Conservation (phyloP, 208 protist genomes). For the Polymyxa betae region DNA sequence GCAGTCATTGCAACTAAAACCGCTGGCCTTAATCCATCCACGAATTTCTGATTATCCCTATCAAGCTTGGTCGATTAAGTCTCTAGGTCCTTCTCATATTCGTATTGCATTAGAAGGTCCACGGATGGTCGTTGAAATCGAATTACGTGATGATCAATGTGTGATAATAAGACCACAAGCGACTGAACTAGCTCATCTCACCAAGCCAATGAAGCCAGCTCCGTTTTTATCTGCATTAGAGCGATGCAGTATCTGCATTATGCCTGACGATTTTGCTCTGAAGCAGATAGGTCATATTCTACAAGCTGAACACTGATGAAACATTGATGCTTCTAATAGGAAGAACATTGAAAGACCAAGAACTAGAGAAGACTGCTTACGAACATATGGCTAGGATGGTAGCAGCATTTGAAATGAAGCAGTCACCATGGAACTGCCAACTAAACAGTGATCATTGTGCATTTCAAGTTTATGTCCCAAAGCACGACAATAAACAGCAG, state of each 20-base stretch:
- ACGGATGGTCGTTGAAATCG: constrained; percentile 39
- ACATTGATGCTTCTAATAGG: not conserved
- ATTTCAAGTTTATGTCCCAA: not conserved
- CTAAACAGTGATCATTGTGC: not conserved
- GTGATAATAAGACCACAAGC: not conserved
- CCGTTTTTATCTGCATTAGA: not conserved
- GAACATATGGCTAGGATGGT: not conserved
- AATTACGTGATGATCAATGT: constrained; percentile 1
- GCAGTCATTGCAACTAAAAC: constrained; percentile 34
- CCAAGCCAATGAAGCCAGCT: not conserved
- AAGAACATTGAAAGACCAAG: not conserved
- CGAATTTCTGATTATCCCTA: not conserved
- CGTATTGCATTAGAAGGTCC: not conserved
- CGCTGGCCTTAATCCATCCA: constrained; percentile 24
- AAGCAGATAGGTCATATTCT: not conserved
- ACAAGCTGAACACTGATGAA: not conserved
- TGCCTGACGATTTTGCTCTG: not conserved
- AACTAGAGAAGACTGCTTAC: not conserved
- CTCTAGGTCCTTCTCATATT: not conserved
- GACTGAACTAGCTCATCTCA: constrained; percentile 15
- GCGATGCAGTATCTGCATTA: not conserved
- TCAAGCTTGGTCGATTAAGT: not conserved
- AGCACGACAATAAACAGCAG: not conserved
- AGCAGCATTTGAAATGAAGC: not conserved
- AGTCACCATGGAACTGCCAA: not conserved